A percentile compares a stretch with the other conserved stretches of the same genome.
Evolutionary conservation across 2,329 filamentous ascomycete species (phyloP).

Genomic region (Fusarium sulawesiense): DNA sequence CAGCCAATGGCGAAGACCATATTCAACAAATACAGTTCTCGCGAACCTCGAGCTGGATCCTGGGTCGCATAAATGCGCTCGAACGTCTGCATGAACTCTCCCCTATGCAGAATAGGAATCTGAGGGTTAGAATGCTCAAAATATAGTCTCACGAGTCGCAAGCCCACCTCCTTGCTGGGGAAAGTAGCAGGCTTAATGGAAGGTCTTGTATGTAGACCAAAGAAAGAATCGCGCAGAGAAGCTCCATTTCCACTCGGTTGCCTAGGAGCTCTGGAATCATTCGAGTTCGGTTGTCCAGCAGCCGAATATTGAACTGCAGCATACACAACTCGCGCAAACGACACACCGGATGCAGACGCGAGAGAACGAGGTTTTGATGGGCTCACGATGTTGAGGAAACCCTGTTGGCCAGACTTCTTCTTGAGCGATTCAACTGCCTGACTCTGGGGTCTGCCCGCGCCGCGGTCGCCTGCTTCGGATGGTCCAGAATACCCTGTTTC

Average conservation of each 20-base stretch:
- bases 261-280: constrained; percentile 43
- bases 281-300: constrained; percentile 66
- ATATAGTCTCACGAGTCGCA: constrained; percentile 81
- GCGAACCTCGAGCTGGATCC: constrained; percentile 73
- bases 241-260: constrained; percentile 63
- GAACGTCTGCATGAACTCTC: constrained; percentile 90
- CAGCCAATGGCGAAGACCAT: constrained; percentile 97
- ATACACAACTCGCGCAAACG: constrained; percentile 93
- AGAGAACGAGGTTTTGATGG: constrained; percentile 83
- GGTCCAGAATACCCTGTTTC: constrained; percentile 51
- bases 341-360: constrained; percentile 89
- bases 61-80: constrained; percentile 81
- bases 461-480: constrained; percentile 48
- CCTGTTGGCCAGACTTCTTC: constrained; percentile 52
- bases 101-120: constrained; percentile 89
- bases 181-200: constrained; percentile 88
- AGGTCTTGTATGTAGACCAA: constrained; percentile 92
- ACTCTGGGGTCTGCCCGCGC: constrained; percentile 44
- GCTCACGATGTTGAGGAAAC: constrained; percentile 80
- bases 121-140: constrained; percentile 98
- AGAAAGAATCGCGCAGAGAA: constrained; percentile 95
- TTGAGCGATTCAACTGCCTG: constrained; percentile 51
- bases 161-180: constrained; percentile 79
- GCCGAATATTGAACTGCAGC: constrained; percentile 85
- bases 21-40: constrained; percentile 93